These are phyloP conservation scores for Phytophthora rubi DNA, from an alignment of 352 stramenopile genomes.

Conservation along the genomic window DNA sequence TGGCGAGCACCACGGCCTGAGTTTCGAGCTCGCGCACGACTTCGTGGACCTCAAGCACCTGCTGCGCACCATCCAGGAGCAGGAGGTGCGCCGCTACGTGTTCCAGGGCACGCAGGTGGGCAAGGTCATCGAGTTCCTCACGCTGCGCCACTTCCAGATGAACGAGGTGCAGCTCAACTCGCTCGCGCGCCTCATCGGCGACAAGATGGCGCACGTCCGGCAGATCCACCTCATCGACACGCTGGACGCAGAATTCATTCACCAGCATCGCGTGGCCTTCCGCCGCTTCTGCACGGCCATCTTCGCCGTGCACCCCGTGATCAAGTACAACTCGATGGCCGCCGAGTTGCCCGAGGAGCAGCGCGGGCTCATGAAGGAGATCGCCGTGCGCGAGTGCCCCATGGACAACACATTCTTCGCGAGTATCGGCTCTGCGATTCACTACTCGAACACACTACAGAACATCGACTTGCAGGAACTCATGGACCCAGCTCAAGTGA, in stretches of 20 bases:
- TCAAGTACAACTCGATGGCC: conserved; percentile 64
- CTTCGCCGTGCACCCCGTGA: conserved; percentile 52
- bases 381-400: conserved; percentile 51
- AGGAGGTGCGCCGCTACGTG: conserved; percentile 58
- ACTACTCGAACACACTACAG: conserved; percentile 59
- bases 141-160: conserved; percentile 52
- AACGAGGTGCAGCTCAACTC: conserved; percentile 54
- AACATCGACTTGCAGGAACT: conserved; percentile 62
- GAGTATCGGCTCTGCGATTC: conserved; percentile 55
- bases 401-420: conserved; percentile 66
- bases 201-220: conserved; percentile 52
- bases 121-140: conserved; percentile 67
- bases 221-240: conserved; percentile 56
- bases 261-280: conserved; percentile 51
- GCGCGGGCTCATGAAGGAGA: conserved; percentile 46
- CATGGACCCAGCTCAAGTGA: conserved; percentile 44
- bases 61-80: conserved; percentile 51
- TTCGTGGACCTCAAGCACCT: conserved; percentile 59
- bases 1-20: conserved; percentile 57
- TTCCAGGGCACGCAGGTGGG: conserved; percentile 60
- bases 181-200: conserved; percentile 44
- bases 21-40: conserved; percentile 57
- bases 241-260: conserved; percentile 50
- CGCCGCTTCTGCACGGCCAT: conserved; percentile 51
- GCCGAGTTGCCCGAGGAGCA: conserved; percentile 48